These are phyloP conservation scores for Cladosporium sp. DNA, from an alignment of 2,329 filamentous ascomycete genomes.

Conservation along the genomic window DNA sequence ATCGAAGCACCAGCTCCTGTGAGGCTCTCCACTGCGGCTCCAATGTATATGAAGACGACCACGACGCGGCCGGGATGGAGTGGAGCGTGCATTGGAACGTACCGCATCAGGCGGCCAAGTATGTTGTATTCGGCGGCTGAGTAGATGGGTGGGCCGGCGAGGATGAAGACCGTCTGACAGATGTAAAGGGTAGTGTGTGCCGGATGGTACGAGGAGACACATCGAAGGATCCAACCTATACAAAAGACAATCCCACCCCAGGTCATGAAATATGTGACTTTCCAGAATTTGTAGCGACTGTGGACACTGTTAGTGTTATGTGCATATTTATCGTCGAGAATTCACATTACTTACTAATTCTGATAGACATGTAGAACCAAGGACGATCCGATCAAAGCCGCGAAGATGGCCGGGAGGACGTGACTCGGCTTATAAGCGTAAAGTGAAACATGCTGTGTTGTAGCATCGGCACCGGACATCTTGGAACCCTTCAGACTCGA, in stretches of 20 bases:
- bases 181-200: conserved; percentile 43
- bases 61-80: conserved; percentile 54
- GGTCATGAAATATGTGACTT: conserved; percentile 20
- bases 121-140: conserved; percentile 58
- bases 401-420: conserved; percentile 49
- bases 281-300: conserved; percentile 16
- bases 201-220: conserved; percentile 49
- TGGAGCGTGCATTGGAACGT: conserved; percentile 55
- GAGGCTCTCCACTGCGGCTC: conserved; percentile 46
- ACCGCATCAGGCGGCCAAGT: conserved; percentile 55
- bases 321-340: too few species aligned
- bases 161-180: conserved; percentile 38
- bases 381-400: conserved; percentile 44
- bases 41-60: conserved; percentile 52
- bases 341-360: conserved; percentile 31
- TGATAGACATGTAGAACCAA: conserved; percentile 48
- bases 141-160: conserved; percentile 47
- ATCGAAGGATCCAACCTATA: conserved; percentile 51
- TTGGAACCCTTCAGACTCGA: too few species aligned
- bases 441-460: too few species aligned
- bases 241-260: conserved; percentile 27
- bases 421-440: conserved; percentile 50
- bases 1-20: conserved; percentile 47
- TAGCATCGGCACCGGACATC: too few species aligned
- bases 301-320: background rate